phyloP scores from a whole-genome alignment of 2,329 filamentous ascomycete genomes.

The Penicillium sp. region DNA sequence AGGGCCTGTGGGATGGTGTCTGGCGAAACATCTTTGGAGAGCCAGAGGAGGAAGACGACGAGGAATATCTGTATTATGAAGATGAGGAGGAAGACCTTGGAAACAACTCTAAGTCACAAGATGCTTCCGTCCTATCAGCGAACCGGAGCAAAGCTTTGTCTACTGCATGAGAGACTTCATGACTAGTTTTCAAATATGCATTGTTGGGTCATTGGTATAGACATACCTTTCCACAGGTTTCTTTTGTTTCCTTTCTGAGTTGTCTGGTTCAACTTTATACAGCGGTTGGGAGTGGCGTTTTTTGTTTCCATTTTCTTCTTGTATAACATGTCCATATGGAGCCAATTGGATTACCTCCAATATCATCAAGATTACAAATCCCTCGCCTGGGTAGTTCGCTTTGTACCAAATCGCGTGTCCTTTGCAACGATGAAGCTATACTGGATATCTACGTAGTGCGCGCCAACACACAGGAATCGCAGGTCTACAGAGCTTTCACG shows the following conservation, averaged over 20 bases:
- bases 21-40: constrained; percentile 67
- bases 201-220: neutral
- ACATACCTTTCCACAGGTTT: neutral
- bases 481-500: neutral
- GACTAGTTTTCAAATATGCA: neutral
- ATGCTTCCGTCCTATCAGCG: neutral
- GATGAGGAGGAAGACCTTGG: constrained; percentile 42
- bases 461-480: neutral
- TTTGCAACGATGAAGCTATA: constrained; percentile 14
- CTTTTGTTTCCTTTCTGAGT: constrained; percentile 3
- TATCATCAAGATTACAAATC: neutral
- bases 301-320: constrained; percentile 10
- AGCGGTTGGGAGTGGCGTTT: constrained; percentile 25
- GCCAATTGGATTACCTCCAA: neutral
- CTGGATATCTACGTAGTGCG: constrained; percentile 42
- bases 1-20: constrained; percentile 83
- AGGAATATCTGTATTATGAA: constrained; percentile 59
- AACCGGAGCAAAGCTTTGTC: constrained; percentile 13
- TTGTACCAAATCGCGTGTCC: constrained; percentile 23
- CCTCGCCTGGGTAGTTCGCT: constrained; percentile 17
- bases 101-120: neutral
- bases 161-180: constrained; percentile 10
- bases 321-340: constrained; percentile 22
- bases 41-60: constrained; percentile 57
- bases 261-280: constrained; percentile 17